Conservation (phyloP, 192 early-diverging fungal species). For the Backusella luteola region DNA sequence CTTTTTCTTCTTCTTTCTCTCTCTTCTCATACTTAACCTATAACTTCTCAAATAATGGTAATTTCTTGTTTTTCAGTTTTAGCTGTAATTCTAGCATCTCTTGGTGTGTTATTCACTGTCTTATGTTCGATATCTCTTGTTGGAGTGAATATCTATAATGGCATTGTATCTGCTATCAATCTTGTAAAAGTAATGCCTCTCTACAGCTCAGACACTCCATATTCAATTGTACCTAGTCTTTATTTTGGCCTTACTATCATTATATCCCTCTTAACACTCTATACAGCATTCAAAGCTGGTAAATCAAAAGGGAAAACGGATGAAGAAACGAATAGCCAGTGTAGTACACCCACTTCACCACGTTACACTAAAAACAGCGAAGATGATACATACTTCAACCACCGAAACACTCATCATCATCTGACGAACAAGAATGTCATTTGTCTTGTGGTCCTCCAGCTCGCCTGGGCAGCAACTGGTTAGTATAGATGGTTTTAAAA, state of each 20-base stretch:
- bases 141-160: neutral
- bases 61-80: neutral
- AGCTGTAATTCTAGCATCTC: slow-evolving; percentile 1
- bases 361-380: neutral
- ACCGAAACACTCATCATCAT: neutral
- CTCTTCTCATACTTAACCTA: neutral
- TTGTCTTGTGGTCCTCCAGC: neutral
- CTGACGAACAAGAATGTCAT: neutral
- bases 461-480: neutral
- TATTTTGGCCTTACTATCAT: slow-evolving; percentile 1
- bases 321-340: neutral
- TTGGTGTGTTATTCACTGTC: neutral
- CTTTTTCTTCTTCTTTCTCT: neutral
- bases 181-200: neutral
- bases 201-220: neutral
- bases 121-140: neutral
- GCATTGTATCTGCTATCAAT: neutral
- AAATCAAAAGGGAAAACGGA: slow-evolving; percentile 7
- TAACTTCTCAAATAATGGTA: neutral
- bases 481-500: neutral
- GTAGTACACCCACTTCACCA: slow-evolving; percentile 6
- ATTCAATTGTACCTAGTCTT: neutral
- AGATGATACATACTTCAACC: neutral
- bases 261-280: neutral
- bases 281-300: neutral